These are phyloP conservation scores for Chenopodium album DNA, from an alignment of 148 eudicot genomes.

Conservation along the genomic window DNA sequence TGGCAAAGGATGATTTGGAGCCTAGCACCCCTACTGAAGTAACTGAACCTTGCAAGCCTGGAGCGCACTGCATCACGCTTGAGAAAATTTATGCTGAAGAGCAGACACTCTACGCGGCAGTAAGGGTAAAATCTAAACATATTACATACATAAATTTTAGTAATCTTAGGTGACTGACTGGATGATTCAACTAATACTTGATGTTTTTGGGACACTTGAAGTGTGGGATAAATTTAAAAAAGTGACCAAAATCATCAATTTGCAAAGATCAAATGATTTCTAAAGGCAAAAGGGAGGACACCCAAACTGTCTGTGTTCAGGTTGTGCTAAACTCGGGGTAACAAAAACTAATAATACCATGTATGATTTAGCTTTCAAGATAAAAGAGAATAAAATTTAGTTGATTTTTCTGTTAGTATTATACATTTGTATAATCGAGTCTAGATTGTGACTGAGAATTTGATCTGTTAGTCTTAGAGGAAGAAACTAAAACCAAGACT, in stretches of 20 bases:
- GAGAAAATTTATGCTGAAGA: slow-evolving; percentile 60
- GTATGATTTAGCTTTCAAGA: neutral
- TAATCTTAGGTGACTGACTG: neutral
- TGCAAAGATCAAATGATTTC: neutral
- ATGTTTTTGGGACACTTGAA: neutral
- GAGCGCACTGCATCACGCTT: slow-evolving; percentile 71
- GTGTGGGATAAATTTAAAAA: neutral
- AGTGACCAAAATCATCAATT: neutral
- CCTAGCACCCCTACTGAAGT: slow-evolving; percentile 19
- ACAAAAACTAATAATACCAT: too few species aligned
- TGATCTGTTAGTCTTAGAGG: neutral
- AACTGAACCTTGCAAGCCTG: slow-evolving; percentile 63
- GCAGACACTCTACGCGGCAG: slow-evolving; percentile 58
- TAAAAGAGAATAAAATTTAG: neutral
- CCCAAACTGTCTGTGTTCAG: neutral
- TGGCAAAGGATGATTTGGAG: slow-evolving; percentile 38
- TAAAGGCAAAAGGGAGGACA: neutral
- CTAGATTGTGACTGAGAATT: neutral
- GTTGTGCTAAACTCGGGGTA: neutral
- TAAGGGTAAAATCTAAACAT: slow-evolving; percentile 46
- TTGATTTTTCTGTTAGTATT: neutral
- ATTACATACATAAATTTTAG: neutral
- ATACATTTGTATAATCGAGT: neutral
- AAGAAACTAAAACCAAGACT: neutral
- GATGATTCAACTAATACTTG: neutral